A percentile compares a stretch with the other conserved stretches of the same genome.
Conservation (phyloP, 345 rosid genomes). For the Ceriops decandra region DNA sequence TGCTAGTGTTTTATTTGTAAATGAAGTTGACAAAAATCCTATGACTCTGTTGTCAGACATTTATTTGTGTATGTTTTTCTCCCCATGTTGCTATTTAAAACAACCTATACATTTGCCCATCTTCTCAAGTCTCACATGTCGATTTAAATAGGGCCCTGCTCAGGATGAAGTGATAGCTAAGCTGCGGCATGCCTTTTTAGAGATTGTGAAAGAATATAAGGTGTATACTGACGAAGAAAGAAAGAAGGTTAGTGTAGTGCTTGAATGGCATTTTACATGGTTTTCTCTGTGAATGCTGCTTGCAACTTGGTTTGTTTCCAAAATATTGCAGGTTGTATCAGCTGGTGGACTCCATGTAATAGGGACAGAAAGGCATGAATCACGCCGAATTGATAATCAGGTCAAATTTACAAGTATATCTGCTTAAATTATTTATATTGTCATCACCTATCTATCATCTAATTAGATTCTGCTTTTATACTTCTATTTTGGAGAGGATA, state of each 20-base stretch:
- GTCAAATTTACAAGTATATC: constrained; percentile 27
- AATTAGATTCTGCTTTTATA: not conserved
- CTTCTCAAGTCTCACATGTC: not conserved
- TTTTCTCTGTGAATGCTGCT: constrained; percentile 12
- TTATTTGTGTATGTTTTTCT: not conserved
- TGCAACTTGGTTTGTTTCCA: constrained; percentile 17
- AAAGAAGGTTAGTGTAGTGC: constrained; percentile 48
- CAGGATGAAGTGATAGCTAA: constrained; percentile 86
- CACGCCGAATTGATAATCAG: constrained; percentile 93
- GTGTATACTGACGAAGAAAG: constrained; percentile 82
- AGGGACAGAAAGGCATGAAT: constrained; percentile 93
- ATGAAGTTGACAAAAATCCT: not conserved
- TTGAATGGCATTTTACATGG: constrained; percentile 10
- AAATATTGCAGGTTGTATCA: constrained; percentile 60
- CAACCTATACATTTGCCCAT: not conserved
- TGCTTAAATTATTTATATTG: not conserved
- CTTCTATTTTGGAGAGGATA: not conserved
- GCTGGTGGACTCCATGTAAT: constrained; percentile 97
- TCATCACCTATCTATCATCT: not conserved
- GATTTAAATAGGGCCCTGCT: constrained; percentile 66
- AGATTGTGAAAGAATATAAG: constrained; percentile 73
- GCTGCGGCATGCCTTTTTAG: constrained; percentile 67
- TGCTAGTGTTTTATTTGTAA: constrained; percentile 12
- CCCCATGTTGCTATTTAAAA: not conserved
- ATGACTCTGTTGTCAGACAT: constrained; percentile 2